phyloP scores from a whole-genome alignment of 192 early-diverging fungal species.

The Backusella morwellensis region DNA sequence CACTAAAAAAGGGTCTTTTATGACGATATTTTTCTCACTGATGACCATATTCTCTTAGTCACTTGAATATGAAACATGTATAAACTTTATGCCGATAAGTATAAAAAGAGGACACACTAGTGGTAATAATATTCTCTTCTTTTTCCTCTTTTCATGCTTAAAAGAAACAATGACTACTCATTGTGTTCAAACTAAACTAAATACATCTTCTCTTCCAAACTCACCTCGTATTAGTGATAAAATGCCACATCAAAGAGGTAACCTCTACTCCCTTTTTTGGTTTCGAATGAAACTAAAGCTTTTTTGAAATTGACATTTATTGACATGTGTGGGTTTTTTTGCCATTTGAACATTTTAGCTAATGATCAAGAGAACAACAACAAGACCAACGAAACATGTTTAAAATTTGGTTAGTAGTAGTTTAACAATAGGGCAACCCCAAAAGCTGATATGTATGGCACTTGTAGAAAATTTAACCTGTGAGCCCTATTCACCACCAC shows the following conservation, averaged over 20 bases:
- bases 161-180: not conserved
- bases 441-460: not conserved
- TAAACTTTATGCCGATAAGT: not conserved
- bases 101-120: not conserved
- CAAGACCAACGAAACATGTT: not conserved
- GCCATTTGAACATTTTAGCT: not conserved
- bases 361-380: not conserved
- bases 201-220: not conserved
- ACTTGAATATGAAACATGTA: not conserved
- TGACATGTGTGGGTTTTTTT: not conserved
- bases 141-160: not conserved
- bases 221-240: not conserved
- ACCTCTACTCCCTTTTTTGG: not conserved
- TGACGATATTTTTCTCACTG: not conserved
- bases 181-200: not conserved
- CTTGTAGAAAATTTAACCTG: not conserved
- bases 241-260: not conserved
- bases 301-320: not conserved
- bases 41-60: not conserved
- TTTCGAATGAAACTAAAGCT: not conserved
- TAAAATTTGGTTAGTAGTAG: constrained; percentile 8
- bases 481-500: constrained; percentile 14
- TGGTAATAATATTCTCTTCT: not conserved
- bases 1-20: not conserved
- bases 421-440: not conserved